A percentile compares a stretch with the other conserved stretches of the same genome.
Evolutionary conservation across 257 asterid genomes (phyloP).

Genomic region (Fraxinus anomala): DNA sequence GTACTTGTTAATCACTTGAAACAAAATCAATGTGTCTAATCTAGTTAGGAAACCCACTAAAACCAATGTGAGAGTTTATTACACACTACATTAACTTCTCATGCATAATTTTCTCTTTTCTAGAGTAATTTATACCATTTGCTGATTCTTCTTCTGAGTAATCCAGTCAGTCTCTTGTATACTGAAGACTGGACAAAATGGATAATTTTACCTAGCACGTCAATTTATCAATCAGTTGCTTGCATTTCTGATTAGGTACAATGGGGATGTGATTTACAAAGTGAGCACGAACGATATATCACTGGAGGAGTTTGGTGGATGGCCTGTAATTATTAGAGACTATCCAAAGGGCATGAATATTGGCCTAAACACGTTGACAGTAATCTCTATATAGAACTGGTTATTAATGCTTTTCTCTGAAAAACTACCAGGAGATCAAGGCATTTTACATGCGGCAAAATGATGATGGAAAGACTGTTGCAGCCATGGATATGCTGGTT

Average conservation of each 20-base stretch:
- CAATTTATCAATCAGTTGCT: constrained; percentile 7
- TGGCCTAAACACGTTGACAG: constrained; percentile 15
- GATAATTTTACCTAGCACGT: not conserved
- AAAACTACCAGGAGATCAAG: constrained; percentile 71
- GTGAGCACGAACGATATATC: constrained; percentile 95
- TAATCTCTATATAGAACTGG: constrained; percentile 17
- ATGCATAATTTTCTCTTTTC: not conserved
- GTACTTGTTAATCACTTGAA: not conserved
- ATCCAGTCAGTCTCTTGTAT: constrained; percentile 5
- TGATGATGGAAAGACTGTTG: constrained; percentile 96
- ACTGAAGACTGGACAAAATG: constrained; percentile 4
- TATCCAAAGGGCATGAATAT: constrained; percentile 84
- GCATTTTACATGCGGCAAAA: constrained; percentile 97
- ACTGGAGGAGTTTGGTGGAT: constrained; percentile 90
- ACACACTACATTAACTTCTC: not conserved
- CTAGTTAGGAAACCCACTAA: constrained; percentile 6
- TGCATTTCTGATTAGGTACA: constrained; percentile 57
- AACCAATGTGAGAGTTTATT: not conserved
- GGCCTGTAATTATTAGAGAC: constrained; percentile 93
- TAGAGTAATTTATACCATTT: not conserved
- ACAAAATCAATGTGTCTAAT: constrained; percentile 3
- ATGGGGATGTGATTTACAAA: constrained; percentile 99
- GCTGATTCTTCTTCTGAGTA: not conserved
- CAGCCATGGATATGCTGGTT: constrained; percentile 99
- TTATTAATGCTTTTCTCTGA: constrained; percentile 20